Base-by-base conservation (phyloP, 495 filamentous ascomycete species). In the Xylaria curta region DNA sequence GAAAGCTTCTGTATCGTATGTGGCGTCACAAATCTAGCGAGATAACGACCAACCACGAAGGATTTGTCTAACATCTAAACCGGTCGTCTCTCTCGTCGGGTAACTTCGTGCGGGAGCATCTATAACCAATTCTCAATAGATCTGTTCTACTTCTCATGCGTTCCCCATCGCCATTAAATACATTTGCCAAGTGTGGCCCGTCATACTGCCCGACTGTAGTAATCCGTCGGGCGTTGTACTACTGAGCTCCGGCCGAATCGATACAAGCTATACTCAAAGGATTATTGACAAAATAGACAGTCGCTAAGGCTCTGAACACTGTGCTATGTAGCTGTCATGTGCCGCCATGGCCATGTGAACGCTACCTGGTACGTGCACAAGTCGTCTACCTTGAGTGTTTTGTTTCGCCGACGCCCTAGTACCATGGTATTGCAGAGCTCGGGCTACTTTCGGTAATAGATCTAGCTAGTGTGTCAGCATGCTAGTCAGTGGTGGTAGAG, bases 401-500 rank as follows among this genome's bases (percentile, higher is more conserved):
- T 49, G 61, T 66, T 19, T 66, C n/a, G 38, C 51, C 28, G 44
- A 38, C 4, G 15, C n/a, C 42, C 51, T 60, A n/a, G 62, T 51
- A 59, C 31, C 24, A 33, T 59, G 15, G 19, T 66, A 51, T 66
- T 21, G 31, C 51, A 38, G 40, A 44, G 56, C 26, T 68, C 56
- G 56, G 70, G 15, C 69, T 84, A 91, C 71, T 92, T 92, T 62
- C 90, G 84, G 77, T 92, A 92, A 72, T 90, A 92, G 60, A 91
- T 87, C 89, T 91, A 81, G 69, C 49, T 60, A 71, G 61, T 69
- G 53, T 73, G 80, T 89, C 72, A 89, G 84, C 68, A 76, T 17
- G 42, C 47, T 17, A 7, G 31, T 9, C 13, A 33, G 65, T 12
- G 47, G 6, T 2, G 61, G 4, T 58, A 60, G n/a, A n/a, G 38